phyloP scores from a whole-genome alignment of 345 rosid genomes.

The Brassica napus region Da-Ae NC_063439.1:19603501-19604000 shows the following conservation, averaged over 20 bases:
- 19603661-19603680: slow-evolving; percentile 32
- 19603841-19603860: not conserved
- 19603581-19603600: slow-evolving; percentile 4
- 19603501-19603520: too few relatives aligned
- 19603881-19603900: not conserved
- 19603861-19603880: not conserved
- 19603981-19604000: not conserved
- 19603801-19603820: slow-evolving; percentile 41
- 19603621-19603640: not conserved
- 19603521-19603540: too few relatives aligned
- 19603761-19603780: slow-evolving; percentile 14
- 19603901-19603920: not conserved
- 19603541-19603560: too few relatives aligned
- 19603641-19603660: slow-evolving; percentile 14
- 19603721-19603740: slow-evolving; percentile 39
- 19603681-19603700: slow-evolving; percentile 39
- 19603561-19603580: not conserved
- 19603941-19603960: not conserved
- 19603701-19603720: slow-evolving; percentile 44
- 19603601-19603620: not conserved
- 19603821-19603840: not conserved
- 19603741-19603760: slow-evolving; percentile 32
- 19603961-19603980: not conserved
- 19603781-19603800: slow-evolving; percentile 24
- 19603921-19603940: not conserved